Evolutionary conservation across 495 filamentous ascomycete genomes (phyloP).

Genomic region (Penicillium salamii): DNA sequence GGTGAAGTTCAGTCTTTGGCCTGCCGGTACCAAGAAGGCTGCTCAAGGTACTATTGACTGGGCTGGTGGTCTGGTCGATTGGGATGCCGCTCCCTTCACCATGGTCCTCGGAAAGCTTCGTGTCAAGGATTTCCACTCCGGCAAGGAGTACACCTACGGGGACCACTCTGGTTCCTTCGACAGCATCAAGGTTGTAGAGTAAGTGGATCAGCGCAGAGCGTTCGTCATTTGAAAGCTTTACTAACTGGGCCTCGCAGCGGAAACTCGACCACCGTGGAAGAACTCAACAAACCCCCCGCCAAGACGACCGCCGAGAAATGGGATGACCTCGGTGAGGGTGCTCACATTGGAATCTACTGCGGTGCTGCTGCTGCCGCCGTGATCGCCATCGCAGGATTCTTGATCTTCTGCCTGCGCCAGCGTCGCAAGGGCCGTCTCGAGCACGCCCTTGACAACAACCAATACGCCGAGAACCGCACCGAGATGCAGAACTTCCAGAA

Average conservation of each 20-base stretch:
- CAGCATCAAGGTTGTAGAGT: constrained; percentile 48
- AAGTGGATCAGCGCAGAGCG: no score
- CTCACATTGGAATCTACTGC: constrained; percentile 60
- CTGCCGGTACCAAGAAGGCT: constrained; percentile 66
- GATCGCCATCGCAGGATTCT: constrained; percentile 44
- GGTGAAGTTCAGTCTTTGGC: constrained; percentile 78
- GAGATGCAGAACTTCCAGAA: constrained; percentile 59
- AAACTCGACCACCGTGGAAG: constrained; percentile 53
- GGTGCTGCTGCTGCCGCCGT: constrained; percentile 49
- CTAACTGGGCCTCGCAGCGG: constrained; percentile 30
- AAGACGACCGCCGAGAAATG: constrained; percentile 55
- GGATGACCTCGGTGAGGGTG: constrained; percentile 49
- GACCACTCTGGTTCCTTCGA: constrained; percentile 31
- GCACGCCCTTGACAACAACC: constrained; percentile 52
- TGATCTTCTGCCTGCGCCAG: constrained; percentile 65
- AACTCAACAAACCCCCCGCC: constrained; percentile 28
- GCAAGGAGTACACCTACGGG: constrained; percentile 36
- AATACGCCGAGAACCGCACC: constrained; percentile 56
- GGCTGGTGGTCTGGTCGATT: constrained; percentile 60
- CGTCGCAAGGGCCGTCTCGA: constrained; percentile 64
- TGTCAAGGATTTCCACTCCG: constrained; percentile 37
- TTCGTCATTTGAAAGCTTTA: no score
- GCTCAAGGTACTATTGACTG: constrained; percentile 43
- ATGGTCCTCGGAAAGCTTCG: constrained; percentile 59
- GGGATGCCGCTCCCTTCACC: constrained; percentile 61